A percentile compares a stretch with the other conserved stretches of the same genome.
phyloP scores from a whole-genome alignment of 169 alveolate species.

The Cryptosporidium felis region DNA sequence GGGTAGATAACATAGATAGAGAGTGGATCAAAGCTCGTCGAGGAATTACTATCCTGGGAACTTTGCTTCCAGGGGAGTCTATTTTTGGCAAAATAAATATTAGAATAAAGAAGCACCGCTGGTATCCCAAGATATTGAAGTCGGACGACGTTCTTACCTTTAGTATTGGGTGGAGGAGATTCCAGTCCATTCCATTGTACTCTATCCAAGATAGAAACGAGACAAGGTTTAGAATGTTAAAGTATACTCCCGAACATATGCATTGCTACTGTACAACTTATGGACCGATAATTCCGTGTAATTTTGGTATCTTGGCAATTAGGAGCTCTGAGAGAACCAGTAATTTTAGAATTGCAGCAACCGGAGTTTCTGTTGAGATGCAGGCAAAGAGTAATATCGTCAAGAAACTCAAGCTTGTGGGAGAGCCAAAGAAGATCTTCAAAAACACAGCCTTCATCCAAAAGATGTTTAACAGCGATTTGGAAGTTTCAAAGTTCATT shows the following conservation, averaged over 20 bases:
- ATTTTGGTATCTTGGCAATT: slow-evolving; percentile 87
- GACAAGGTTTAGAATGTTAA: slow-evolving; percentile 79
- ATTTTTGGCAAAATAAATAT: slow-evolving; percentile 86
- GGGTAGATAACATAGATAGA: slow-evolving; percentile 79
- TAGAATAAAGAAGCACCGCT: slow-evolving; percentile 90
- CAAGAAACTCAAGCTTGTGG: slow-evolving; percentile 94
- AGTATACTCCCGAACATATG: slow-evolving; percentile 98
- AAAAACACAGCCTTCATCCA: slow-evolving; percentile 97
- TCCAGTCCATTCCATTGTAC: slow-evolving; percentile 95
- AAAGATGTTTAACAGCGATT: slow-evolving; percentile 97
- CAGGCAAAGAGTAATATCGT: slow-evolving; percentile 85
- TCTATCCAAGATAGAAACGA: slow-evolving; percentile 94
- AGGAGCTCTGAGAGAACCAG: slow-evolving; percentile 82
- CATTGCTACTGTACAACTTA: slow-evolving; percentile 94
- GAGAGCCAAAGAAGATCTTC: slow-evolving; percentile 97
- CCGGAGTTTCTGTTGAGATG: slow-evolving; percentile 94
- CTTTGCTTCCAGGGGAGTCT: slow-evolving; percentile 83
- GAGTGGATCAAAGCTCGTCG: slow-evolving; percentile 50
- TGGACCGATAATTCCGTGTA: slow-evolving; percentile 95
- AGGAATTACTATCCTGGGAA: slow-evolving; percentile 79
- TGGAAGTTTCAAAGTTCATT: slow-evolving; percentile 96
- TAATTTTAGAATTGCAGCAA: slow-evolving; percentile 93
- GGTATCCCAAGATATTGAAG: slow-evolving; percentile 97
- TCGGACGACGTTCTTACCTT: slow-evolving; percentile 95
- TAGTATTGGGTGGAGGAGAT: slow-evolving; percentile 99